Evolutionary conservation across 768 basidiomycete genomes (phyloP).

Genomic region (Hygrophoropsis aurantiaca): DNA sequence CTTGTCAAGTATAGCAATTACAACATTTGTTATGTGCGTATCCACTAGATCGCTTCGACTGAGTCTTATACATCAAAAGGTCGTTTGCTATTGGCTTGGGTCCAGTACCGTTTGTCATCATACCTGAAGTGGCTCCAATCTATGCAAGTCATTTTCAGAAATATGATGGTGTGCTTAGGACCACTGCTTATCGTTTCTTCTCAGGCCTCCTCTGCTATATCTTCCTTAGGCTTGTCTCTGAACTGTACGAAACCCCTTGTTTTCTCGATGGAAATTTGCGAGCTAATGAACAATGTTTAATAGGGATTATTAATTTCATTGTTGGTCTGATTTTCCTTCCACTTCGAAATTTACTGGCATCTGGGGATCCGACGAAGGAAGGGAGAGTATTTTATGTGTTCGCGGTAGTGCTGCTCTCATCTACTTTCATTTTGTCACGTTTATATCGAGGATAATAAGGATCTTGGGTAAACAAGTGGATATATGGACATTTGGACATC

Average conservation of each 20-base stretch:
- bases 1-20: slow-evolving; percentile 70
- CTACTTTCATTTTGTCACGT: slow-evolving; percentile 20
- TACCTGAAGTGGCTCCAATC: slow-evolving; percentile 84
- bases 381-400: slow-evolving; percentile 93
- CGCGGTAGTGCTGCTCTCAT: slow-evolving; percentile 48
- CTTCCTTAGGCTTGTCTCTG: slow-evolving; percentile 69
- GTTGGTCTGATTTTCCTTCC: slow-evolving; percentile 87
- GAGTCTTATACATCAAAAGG: slow-evolving; percentile 35
- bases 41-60: neutral
- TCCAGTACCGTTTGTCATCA: slow-evolving; percentile 89
- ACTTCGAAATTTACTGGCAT: slow-evolving; percentile 70
- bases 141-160: slow-evolving; percentile 49
- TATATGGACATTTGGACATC: too few relatives aligned
- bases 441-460: slow-evolving; percentile 22
- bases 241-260: slow-evolving; percentile 51
- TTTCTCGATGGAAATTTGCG: neutral
- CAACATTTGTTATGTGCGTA: slow-evolving; percentile 78
- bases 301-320: slow-evolving; percentile 84
- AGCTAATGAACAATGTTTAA: slow-evolving; percentile 6
- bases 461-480: too few relatives aligned
- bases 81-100: slow-evolving; percentile 90
- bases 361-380: slow-evolving; percentile 58
- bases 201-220: slow-evolving; percentile 79
- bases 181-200: slow-evolving; percentile 2
- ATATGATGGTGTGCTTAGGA: too few relatives aligned